Evolutionary conservation across 805 yeast genomes (phyloP).

Genomic region (Pichia exigua): DNA sequence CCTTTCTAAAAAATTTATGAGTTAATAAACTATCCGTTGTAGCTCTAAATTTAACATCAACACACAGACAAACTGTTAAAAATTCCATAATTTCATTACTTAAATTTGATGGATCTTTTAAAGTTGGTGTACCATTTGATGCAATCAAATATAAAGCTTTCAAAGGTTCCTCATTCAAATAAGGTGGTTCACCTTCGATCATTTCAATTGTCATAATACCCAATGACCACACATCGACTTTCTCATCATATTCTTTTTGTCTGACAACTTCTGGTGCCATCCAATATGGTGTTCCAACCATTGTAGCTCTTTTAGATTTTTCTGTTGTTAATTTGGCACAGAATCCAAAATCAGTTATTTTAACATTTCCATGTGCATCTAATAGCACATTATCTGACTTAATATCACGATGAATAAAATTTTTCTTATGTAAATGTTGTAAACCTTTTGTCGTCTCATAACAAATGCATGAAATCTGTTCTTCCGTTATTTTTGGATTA

Average conservation of each 20-base stretch:
- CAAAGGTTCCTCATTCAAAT: slow-evolving; percentile 90
- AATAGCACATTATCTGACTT: slow-evolving; percentile 91
- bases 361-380: slow-evolving; percentile 76
- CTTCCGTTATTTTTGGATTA: slow-evolving; percentile 70
- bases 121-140: slow-evolving; percentile 90
- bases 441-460: slow-evolving; percentile 85
- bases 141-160: slow-evolving; percentile 91
- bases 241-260: slow-evolving; percentile 90
- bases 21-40: slow-evolving; percentile 78
- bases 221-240: slow-evolving; percentile 95
- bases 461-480: slow-evolving; percentile 88
- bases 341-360: slow-evolving; percentile 91
- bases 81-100: slow-evolving; percentile 77
- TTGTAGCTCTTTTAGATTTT: slow-evolving; percentile 84
- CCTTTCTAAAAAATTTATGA: slow-evolving; percentile 62
- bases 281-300: slow-evolving; percentile 99
- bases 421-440: slow-evolving; percentile 83
- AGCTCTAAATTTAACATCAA: slow-evolving; percentile 88
- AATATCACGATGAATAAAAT: slow-evolving; percentile 93
- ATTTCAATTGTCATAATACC: slow-evolving; percentile 98
- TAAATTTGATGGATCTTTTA: slow-evolving; percentile 73
- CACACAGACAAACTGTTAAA: slow-evolving; percentile 85
- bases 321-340: slow-evolving; percentile 88
- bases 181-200: slow-evolving; percentile 99
- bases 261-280: slow-evolving; percentile 99